Conservation (phyloP, 1,284 basidiomycete genomes). For the Cutaneotrichosporon arboriforme region DNA sequence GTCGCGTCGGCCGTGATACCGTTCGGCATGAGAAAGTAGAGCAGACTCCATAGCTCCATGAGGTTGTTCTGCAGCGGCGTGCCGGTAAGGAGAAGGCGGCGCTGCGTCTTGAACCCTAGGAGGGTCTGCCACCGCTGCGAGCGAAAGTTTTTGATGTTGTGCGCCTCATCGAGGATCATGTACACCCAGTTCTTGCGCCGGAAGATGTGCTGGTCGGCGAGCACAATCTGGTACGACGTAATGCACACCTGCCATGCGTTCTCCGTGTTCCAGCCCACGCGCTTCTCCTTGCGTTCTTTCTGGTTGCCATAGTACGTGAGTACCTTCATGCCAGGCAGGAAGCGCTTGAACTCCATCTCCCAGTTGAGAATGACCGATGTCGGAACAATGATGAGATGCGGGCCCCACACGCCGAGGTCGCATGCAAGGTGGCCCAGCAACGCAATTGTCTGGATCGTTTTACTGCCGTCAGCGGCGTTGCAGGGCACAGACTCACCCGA, state of each 20-base stretch:
- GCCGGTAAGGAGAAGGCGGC: slow-evolving; percentile 81
- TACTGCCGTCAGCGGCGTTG: slow-evolving; percentile 53
- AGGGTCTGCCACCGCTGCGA: slow-evolving; percentile 93
- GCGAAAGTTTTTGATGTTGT: slow-evolving; percentile 98
- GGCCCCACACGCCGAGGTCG: slow-evolving; percentile 92
- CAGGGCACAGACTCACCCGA: slow-evolving; percentile 58
- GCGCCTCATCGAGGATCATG: slow-evolving; percentile 93
- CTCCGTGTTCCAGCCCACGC: slow-evolving; percentile 90
- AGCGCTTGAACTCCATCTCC: slow-evolving; percentile 99
- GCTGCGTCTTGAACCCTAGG: slow-evolving; percentile 86
- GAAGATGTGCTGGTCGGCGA: slow-evolving; percentile 89
- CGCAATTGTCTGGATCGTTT: slow-evolving; percentile 95
- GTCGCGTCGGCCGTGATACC: slow-evolving; percentile 50
- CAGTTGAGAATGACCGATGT: slow-evolving; percentile 94
- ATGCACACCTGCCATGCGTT: slow-evolving; percentile 93
- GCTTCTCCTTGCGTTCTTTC: slow-evolving; percentile 86
- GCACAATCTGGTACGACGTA: slow-evolving; percentile 88
- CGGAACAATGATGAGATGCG: slow-evolving; percentile 90
- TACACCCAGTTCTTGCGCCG: slow-evolving; percentile 95
- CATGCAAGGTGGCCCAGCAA: slow-evolving; percentile 89
- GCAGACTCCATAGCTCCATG: slow-evolving; percentile 88
- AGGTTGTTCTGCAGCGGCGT: slow-evolving; percentile 95
- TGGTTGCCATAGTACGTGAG: slow-evolving; percentile 87
- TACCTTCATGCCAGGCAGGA: slow-evolving; percentile 86
- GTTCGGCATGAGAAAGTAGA: slow-evolving; percentile 93